Base-by-base conservation (phyloP, 2,329 filamentous ascomycete species). In the Aspergillus luchuensis region DNA sequence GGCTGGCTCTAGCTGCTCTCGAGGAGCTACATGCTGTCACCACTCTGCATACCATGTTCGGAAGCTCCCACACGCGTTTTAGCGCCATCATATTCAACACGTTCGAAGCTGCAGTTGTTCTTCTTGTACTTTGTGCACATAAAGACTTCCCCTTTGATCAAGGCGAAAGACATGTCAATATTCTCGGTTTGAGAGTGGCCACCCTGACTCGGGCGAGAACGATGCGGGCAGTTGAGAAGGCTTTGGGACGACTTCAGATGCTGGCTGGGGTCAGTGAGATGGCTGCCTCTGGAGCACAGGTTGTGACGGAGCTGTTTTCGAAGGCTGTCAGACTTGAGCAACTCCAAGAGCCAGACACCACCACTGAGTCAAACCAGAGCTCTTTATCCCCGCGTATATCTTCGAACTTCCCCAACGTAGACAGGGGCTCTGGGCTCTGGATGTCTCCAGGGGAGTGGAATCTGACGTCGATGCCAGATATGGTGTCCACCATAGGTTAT, bases 181-280 rank as follows among this genome's bases (percentile, higher is more conserved):
- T 36, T 17, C 28, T 49, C 25, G 28, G 25, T 8, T 33, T 25
- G 6, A 23, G 48, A 36, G 25, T 15, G 6, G 36, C 17, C 3
- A 50, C 15, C 5, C 39, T 17, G 15, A 41, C 39, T 17, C n/a
- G 17, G 15, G 2, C 10, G 15, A 41, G 30, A n/a, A 33, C 15
- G 15, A 49, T 50, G 25, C 58, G 57, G 17, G 58, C 54, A 38
- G 54, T 36, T 15, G 58, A 60, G 48, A 21, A 60, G 45, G 54
- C 54, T 17, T 48, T 60, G 15, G 8, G 39, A 11, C 58, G 58
- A 5, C 45, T 60, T 47, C 58, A 60, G 11, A 57, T 60, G 48
- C 54, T 60, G 21, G 54, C 58, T 25, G 15, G 41, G 11, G 48
- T 60, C 17, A 60, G 54, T 28, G 48, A 53, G 1, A 60, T 60